These are phyloP conservation scores for Ganoderma lucidum DNA, from an alignment of 1,284 basidiomycete genomes.

Conservation along the genomic window DNA sequence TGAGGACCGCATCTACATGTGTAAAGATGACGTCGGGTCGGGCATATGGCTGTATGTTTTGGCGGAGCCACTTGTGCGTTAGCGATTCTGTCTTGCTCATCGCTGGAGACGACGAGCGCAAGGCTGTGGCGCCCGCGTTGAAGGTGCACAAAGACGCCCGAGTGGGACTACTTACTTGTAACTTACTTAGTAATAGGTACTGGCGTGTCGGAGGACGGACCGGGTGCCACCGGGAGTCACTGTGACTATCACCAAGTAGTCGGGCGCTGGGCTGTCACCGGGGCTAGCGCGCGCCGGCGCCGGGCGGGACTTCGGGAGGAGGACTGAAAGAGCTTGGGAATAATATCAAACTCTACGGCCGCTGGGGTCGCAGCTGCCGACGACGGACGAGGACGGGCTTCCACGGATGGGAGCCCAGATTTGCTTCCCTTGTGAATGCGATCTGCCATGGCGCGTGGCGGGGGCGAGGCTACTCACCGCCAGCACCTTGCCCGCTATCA, in stretches of 20 bases:
- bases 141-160: background rate
- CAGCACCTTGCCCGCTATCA: constrained; percentile 18
- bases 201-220: constrained; percentile 14
- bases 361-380: constrained; percentile 30
- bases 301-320: background rate
- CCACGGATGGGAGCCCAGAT: constrained; percentile 31
- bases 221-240: constrained; percentile 3
- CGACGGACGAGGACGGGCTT: constrained; percentile 16
- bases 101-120: constrained; percentile 20
- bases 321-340: constrained; percentile 15
- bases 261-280: background rate
- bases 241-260: background rate
- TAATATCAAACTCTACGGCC: constrained; percentile 29
- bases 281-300: background rate
- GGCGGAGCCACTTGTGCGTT: constrained; percentile 77
- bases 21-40: constrained; percentile 59
- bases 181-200: too few species aligned
- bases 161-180: too few species aligned
- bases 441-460: constrained; percentile 32
- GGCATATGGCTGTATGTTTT: constrained; percentile 72
- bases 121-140: constrained; percentile 7
- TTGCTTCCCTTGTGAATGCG: constrained; percentile 34
- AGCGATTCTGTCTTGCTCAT: constrained; percentile 43
- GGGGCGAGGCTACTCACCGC: constrained; percentile 36
- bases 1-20: constrained; percentile 75